Evolutionary conservation across 257 asterid species (phyloP).

Genomic region (Nicotiana obtusifolia): DNA sequence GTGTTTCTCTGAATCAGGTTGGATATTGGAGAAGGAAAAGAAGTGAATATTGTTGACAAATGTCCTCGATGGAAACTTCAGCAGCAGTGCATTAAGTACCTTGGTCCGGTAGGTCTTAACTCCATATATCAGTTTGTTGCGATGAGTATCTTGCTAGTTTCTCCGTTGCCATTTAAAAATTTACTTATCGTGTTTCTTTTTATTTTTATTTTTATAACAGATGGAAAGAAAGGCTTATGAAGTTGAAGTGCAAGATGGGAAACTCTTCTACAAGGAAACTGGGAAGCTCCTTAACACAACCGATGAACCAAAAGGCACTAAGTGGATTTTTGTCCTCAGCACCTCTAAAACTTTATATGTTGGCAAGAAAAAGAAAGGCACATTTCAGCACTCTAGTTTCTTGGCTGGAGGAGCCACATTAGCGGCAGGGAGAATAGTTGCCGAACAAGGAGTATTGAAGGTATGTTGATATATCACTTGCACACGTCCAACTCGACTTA

Average conservation of each 20-base stretch:
- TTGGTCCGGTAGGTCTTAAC: slow-evolving; percentile 62
- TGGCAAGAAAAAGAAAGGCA: slow-evolving; percentile 79
- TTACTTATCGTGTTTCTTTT: no score
- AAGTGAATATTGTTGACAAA: slow-evolving; percentile 61
- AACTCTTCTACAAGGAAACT: slow-evolving; percentile 48
- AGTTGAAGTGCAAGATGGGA: slow-evolving; percentile 66
- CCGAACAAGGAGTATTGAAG: slow-evolving; percentile 70
- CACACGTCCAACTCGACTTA: neutral
- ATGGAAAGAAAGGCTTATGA: slow-evolving; percentile 82
- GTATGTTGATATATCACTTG: slow-evolving; percentile 25
- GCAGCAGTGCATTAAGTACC: slow-evolving; percentile 94
- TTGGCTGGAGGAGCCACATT: slow-evolving; percentile 95
- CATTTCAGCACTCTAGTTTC: slow-evolving; percentile 89
- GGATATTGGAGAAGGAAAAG: slow-evolving; percentile 93
- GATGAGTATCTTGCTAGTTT: neutral
- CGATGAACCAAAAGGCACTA: slow-evolving; percentile 55
- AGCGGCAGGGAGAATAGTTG: slow-evolving; percentile 88
- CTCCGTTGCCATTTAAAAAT: no score
- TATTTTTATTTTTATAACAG: no score
- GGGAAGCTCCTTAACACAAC: slow-evolving; percentile 60
- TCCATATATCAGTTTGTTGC: neutral
- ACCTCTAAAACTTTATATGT: slow-evolving; percentile 69
- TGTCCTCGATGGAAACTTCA: slow-evolving; percentile 88
- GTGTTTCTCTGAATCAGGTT: slow-evolving; percentile 44
- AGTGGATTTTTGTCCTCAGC: slow-evolving; percentile 97